Percentiles rank a stretch among this genome's conserved stretches.
These are phyloP conservation scores for Vitis labrusca DNA, from an alignment of 164 flowering plant species.

Conservation along the genomic window DNA sequence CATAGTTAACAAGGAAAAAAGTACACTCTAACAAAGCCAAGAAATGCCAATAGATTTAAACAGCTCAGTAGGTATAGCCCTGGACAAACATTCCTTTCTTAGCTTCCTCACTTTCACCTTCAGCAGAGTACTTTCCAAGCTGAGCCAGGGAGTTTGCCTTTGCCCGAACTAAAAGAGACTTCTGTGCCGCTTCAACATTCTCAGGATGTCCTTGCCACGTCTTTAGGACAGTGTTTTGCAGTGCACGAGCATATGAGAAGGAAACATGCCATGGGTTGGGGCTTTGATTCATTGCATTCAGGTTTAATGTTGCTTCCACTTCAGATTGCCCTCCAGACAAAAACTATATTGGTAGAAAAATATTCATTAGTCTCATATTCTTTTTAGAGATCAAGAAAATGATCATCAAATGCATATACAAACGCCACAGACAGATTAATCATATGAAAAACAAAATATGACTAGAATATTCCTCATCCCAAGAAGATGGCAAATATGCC, in stretches of 20 bases:
- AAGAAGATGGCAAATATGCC: background rate
- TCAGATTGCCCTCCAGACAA: conserved; percentile 89
- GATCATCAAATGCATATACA: background rate
- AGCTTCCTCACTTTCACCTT: conserved; percentile 76
- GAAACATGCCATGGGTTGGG: conserved; percentile 92
- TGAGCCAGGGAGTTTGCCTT: conserved; percentile 87
- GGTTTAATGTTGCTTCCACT: conserved; percentile 74
- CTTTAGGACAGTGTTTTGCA: conserved; percentile 76
- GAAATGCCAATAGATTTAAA: background rate
- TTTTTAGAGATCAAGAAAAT: background rate
- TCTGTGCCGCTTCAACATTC: conserved; percentile 69
- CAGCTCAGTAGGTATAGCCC: conserved; percentile 66
- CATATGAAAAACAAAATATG: too few relatives aligned
- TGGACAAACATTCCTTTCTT: conserved; percentile 86
- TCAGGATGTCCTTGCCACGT: conserved; percentile 84
- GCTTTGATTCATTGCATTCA: conserved; percentile 85
- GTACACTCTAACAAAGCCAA: background rate
- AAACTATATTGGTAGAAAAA: conserved; percentile 38
- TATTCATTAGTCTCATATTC: background rate
- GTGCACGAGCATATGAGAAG: conserved; percentile 83
- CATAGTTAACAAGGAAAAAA: conserved; percentile 5
- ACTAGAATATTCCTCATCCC: background rate
- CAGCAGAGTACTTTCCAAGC: conserved; percentile 74
- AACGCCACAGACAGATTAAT: too few relatives aligned
- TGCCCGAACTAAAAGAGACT: conserved; percentile 67